Percentiles rank a stretch among this genome's conserved stretches.
Conservation (phyloP, 2,329 filamentous ascomycete species). For the Hawksworthiomyces lignivorus region DNA sequence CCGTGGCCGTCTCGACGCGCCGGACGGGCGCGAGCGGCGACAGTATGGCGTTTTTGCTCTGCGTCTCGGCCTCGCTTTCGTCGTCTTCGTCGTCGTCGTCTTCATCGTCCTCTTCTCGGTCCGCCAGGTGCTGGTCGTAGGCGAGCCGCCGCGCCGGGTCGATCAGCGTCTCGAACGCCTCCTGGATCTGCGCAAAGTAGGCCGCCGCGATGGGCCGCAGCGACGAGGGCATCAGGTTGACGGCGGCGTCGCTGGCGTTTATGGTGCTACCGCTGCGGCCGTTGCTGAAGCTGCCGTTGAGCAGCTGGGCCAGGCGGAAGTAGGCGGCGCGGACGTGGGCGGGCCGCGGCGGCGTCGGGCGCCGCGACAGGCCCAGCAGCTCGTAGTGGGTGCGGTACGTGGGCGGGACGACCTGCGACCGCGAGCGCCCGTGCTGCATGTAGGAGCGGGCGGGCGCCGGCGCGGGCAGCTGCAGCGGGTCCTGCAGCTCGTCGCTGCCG, state of each 20-base stretch:
- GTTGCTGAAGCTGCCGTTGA: slow-evolving; percentile 31
- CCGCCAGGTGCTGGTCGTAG: slow-evolving; percentile 28
- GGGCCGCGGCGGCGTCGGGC: slow-evolving; percentile 19
- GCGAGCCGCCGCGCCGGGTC: slow-evolving; percentile 32
- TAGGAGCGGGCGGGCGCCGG: neutral
- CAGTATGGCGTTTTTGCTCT: neutral
- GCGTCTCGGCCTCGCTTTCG: slow-evolving; percentile 11
- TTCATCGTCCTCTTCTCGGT: slow-evolving; percentile 18
- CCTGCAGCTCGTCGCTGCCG: neutral
- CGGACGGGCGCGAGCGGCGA: slow-evolving; percentile 15
- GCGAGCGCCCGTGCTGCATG: too few species aligned
- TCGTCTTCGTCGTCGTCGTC: slow-evolving; percentile 16
- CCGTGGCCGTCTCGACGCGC: slow-evolving; percentile 24
- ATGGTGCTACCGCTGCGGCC: neutral
- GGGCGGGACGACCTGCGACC: neutral
- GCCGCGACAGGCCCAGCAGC: slow-evolving; percentile 33
- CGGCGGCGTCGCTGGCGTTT: neutral
- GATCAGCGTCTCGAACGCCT: slow-evolving; percentile 41
- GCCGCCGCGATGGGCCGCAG: slow-evolving; percentile 30
- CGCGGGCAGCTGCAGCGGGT: neutral
- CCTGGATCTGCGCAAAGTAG: slow-evolving; percentile 34
- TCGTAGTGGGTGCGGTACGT: slow-evolving; percentile 34
- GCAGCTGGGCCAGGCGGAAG: slow-evolving; percentile 34
- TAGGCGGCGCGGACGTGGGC: slow-evolving; percentile 37
- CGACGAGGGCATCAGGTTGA: slow-evolving; percentile 27